A percentile compares a stretch with the other conserved stretches of the same genome.
Evolutionary conservation across 2,329 filamentous ascomycete genomes (phyloP).

Genomic region (Penicillium sp.): DNA sequence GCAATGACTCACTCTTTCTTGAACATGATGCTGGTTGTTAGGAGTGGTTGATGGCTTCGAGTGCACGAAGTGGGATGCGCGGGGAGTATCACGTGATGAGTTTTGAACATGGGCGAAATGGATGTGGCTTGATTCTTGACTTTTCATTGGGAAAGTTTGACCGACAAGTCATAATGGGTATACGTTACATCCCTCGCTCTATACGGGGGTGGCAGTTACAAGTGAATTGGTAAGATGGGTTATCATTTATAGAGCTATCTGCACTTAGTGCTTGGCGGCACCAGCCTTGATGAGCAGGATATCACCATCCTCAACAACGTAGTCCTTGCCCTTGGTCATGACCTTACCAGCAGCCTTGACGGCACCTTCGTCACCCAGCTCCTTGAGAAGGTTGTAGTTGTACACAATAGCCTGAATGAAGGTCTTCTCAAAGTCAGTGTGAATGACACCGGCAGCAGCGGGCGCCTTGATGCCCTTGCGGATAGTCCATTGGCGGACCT

Average conservation of each 20-base stretch:
- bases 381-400: slow-evolving; percentile 77
- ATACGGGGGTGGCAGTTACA: too few relatives aligned
- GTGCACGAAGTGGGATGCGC: slow-evolving; percentile 27
- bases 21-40: slow-evolving; percentile 63
- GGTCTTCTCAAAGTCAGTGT: slow-evolving; percentile 98
- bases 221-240: too few relatives aligned
- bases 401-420: slow-evolving; percentile 97
- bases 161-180: too few relatives aligned
- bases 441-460: slow-evolving; percentile 94
- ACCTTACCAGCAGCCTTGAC: slow-evolving; percentile 94
- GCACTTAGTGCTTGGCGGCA: slow-evolving; percentile 47
- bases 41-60: slow-evolving; percentile 5
- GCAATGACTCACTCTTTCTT: slow-evolving; percentile 74
- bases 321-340: slow-evolving; percentile 98
- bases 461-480: slow-evolving; percentile 96
- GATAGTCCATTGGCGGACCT: slow-evolving; percentile 98
- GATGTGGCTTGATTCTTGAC: too few relatives aligned
- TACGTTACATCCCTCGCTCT: too few relatives aligned
- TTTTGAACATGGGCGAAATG: neutral
- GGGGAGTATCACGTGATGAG: slow-evolving; percentile 25
- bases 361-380: slow-evolving; percentile 80
- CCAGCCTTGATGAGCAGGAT: slow-evolving; percentile 77
- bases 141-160: too few relatives aligned
- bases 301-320: slow-evolving; percentile 59
- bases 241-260: slow-evolving; percentile 16